phyloP scores from a whole-genome alignment of 805 yeast genomes.

The Yarrowia sp. region DNA sequence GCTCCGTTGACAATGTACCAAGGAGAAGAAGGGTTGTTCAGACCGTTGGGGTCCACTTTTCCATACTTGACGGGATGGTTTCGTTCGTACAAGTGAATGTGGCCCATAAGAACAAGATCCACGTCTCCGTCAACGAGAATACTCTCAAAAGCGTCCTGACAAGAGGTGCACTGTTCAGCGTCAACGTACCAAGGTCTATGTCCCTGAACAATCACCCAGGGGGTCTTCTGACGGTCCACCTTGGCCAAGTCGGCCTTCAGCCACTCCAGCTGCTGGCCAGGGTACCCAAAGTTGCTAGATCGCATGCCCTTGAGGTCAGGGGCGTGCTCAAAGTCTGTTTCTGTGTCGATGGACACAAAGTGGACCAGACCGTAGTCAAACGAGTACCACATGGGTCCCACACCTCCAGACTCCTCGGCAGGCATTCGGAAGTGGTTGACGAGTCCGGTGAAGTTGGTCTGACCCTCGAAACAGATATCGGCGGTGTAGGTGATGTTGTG shows the following conservation, averaged over 20 bases:
- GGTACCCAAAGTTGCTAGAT: conserved; percentile 39
- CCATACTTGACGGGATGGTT: conserved; percentile 43
- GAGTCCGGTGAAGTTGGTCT: conserved; percentile 47
- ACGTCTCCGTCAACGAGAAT: conserved; percentile 43
- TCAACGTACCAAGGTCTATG: conserved; percentile 50
- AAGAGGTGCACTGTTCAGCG: conserved; percentile 41
- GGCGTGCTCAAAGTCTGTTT: conserved; percentile 47
- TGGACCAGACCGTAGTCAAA: conserved; percentile 49
- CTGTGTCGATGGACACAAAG: conserved; percentile 47
- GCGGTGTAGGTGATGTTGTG: conserved; percentile 38
- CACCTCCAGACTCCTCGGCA: conserved; percentile 45
- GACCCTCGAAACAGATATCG: conserved; percentile 43
- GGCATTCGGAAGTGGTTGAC: conserved; percentile 49
- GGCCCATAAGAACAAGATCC: conserved; percentile 46
- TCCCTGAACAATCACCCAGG: conserved; percentile 47
- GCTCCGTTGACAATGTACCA: conserved; percentile 49
- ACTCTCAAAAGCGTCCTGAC: conserved; percentile 45
- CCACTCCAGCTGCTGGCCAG: conserved; percentile 47
- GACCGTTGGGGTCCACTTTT: conserved; percentile 46
- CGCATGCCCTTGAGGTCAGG: conserved; percentile 12
- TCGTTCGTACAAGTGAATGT: conserved; percentile 46
- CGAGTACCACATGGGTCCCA: conserved; percentile 49
- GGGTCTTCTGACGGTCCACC: conserved; percentile 48
- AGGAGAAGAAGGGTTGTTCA: conserved; percentile 48
- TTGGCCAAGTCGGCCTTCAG: conserved; percentile 45